phyloP scores from a whole-genome alignment of 2,329 filamentous ascomycete species.

The Cercospora beticola region DNA sequence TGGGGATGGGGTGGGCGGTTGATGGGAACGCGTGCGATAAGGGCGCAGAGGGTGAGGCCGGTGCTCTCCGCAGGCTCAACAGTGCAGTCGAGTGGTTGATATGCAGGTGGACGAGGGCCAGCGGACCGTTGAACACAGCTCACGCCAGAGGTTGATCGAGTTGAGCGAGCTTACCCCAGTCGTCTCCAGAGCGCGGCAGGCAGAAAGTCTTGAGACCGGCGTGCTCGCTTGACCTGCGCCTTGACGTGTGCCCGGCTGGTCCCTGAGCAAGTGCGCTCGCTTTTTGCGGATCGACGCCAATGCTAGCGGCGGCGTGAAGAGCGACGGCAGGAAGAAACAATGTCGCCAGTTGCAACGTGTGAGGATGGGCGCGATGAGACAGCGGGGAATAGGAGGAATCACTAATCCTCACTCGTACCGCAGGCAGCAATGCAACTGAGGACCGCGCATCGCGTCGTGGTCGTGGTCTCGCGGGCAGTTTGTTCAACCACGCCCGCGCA shows the following conservation, averaged over 20 bases:
- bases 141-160: conserved; percentile 3
- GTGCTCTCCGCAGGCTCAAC: conserved; percentile 13
- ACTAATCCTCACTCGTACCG: background rate
- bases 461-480: background rate
- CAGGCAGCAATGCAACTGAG: background rate
- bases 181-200: conserved; percentile 2
- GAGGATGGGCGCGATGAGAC: background rate
- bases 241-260: background rate
- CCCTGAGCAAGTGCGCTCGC: background rate
- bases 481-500: background rate
- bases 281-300: background rate
- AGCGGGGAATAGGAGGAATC: background rate
- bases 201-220: conserved; percentile 10
- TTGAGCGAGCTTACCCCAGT: conserved; percentile 11
- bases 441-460: background rate
- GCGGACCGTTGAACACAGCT: conserved; percentile 13
- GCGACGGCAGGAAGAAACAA: background rate
- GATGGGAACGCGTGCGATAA: conserved; percentile 11
- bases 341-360: background rate
- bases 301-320: background rate
- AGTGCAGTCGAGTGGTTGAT: conserved; percentile 10
- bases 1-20: background rate
- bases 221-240: background rate
- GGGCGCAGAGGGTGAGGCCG: conserved; percentile 5
- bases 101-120: conserved; percentile 7